Conservation (phyloP, 139 green algal genomes). For the Micractinium sp. region DNA sequence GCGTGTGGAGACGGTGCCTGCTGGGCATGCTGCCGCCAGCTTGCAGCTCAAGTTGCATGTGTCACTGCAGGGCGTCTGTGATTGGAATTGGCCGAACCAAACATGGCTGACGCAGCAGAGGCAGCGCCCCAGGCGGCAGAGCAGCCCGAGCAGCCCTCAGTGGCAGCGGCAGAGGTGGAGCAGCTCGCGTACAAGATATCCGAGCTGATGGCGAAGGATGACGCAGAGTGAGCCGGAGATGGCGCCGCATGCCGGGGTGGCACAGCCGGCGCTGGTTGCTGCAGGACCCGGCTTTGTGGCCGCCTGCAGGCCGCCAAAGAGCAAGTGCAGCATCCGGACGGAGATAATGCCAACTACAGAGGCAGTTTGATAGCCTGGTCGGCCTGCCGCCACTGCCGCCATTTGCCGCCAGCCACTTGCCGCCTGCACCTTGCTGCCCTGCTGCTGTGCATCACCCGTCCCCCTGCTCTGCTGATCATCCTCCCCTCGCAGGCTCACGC, state of each 20-base stretch:
- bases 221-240: neutral
- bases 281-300: neutral
- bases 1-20: too few relatives aligned
- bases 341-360: neutral
- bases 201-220: constrained; percentile 18
- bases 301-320: too few relatives aligned
- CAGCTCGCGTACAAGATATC: constrained; percentile 3
- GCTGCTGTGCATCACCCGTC: neutral
- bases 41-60: too few relatives aligned
- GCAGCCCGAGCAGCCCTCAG: neutral
- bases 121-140: neutral
- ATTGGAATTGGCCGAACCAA: neutral
- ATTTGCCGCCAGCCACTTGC: neutral
- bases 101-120: neutral
- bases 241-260: neutral
- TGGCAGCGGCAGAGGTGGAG: neutral
- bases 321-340: neutral
- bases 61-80: neutral
- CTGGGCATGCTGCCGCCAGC: too few relatives aligned
- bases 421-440: neutral
- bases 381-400: constrained; percentile 1
- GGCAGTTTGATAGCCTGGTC: neutral
- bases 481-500: constrained; percentile 63
- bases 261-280: too few relatives aligned
- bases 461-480: neutral